These are phyloP conservation scores for Pelargonium australe DNA, from an alignment of 441 rosid genomes.

Conservation along the genomic window DNA sequence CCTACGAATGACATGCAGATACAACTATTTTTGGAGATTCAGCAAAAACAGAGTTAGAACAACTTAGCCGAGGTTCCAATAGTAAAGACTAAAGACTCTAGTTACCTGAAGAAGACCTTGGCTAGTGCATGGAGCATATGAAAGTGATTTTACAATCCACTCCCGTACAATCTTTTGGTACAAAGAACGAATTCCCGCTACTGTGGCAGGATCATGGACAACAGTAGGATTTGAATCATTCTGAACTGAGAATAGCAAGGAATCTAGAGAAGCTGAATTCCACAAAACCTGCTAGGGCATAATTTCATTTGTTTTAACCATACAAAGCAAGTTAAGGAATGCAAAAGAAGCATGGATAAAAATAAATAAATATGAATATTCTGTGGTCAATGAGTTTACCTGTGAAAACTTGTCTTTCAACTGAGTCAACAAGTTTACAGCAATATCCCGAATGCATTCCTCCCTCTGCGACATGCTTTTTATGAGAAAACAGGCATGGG, in stretches of 20 bases:
- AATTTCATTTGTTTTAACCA: conserved; percentile 19
- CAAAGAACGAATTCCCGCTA: conserved; percentile 70
- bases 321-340: conserved; percentile 20
- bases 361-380: conserved; percentile 6
- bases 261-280: conserved; percentile 91
- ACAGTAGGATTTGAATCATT: conserved; percentile 51
- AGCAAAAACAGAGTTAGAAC: neutral
- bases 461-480: conserved; percentile 95
- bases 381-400: conserved; percentile 39
- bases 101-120: conserved; percentile 99
- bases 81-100: conserved; percentile 1
- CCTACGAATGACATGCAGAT: neutral
- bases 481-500: conserved; percentile 88
- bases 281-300: conserved; percentile 72
- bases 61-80: conserved; percentile 3
- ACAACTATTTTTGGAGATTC: neutral
- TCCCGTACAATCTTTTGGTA: conserved; percentile 81
- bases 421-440: conserved; percentile 78
- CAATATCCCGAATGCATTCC: conserved; percentile 81
- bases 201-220: conserved; percentile 84
- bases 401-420: conserved; percentile 95
- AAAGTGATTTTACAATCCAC: conserved; percentile 85
- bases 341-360: conserved; percentile 9
- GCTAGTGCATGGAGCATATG: conserved; percentile 95
- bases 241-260: conserved; percentile 70